Percentiles rank a stretch among this genome's conserved stretches.
Conservation (phyloP, 2,329 filamentous ascomycete genomes). For the Annulohypoxylon truncatum region DNA sequence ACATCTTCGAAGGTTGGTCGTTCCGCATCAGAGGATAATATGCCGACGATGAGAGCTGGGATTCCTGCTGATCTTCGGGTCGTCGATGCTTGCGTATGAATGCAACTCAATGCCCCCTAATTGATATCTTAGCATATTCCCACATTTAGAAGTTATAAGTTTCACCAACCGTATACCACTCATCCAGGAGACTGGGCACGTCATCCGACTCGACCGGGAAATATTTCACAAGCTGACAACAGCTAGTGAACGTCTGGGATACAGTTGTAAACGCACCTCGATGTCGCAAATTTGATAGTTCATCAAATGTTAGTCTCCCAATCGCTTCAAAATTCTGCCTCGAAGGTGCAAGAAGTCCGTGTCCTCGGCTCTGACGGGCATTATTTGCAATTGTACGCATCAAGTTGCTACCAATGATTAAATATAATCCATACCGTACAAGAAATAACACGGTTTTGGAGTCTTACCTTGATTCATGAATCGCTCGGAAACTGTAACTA, state of each 20-base stretch:
- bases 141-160: background rate
- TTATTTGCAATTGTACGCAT: conserved; percentile 72
- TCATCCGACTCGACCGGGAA: conserved; percentile 49
- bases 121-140: conserved; percentile 33
- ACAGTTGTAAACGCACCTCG: conserved; percentile 95
- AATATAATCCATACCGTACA: background rate
- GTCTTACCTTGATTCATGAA: conserved; percentile 89
- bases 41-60: conserved; percentile 84
- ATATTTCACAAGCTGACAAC: conserved; percentile 74
- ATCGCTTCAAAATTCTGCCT: conserved; percentile 70
- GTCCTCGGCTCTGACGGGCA: conserved; percentile 59
- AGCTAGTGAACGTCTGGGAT: conserved; percentile 84
- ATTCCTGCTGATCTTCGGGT: conserved; percentile 93
- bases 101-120: conserved; percentile 74
- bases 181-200: conserved; percentile 63
- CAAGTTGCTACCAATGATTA: conserved; percentile 69
- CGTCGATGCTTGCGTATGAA: conserved; percentile 80
- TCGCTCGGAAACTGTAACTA: conserved; percentile 92
- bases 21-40: conserved; percentile 74
- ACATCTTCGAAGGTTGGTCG: conserved; percentile 72
- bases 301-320: conserved; percentile 81
- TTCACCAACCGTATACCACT: conserved; percentile 75
- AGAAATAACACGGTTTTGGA: background rate
- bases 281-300: conserved; percentile 86
- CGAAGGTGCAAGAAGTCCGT: conserved; percentile 60